Base-by-base conservation (phyloP, 768 basidiomycete species). In the Leccinum uliginosum region DNA sequence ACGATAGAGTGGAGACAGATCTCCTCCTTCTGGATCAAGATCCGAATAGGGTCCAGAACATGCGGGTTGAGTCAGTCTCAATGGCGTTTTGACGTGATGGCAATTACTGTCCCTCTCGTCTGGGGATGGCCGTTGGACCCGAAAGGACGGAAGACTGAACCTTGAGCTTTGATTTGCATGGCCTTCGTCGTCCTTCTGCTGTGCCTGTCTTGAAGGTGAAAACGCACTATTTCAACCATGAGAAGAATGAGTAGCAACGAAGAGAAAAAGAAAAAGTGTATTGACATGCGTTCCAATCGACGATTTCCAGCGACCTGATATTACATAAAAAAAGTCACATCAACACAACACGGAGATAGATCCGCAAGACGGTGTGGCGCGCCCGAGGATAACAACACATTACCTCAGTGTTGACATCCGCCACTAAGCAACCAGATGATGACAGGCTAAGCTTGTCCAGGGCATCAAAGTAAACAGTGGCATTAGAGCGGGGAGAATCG, bases 381-480 rank as follows among this genome's bases (percentile, higher is more conserved):
- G 32, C 47, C 15, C 48, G 51, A n/a, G 56, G 55, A 23, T 34
- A 32, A 35, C 23, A 35, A 15, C 26, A 17, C 23, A 44, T 62
- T 59, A 58, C 64, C 58, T 59, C 55, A 40, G 35, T 23, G 43
- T 60, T 54, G 23, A 50, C 43, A 35, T 51, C 55, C 24, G 50
- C 49, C 26, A 54, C 29, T 30, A 53, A 56, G 47, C 23, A 52
- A 1, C 57, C 56, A 44, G 23, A 53, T 8, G 56, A 59, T 9
- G n/a, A 19, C 6, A 26, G 12, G 51, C 56, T 54, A 12, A 62
- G 15, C 17, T 55, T 52, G 12, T 67, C 67, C 30, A 70, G 6
- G 19, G 65, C 61, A 24, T 65, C 61, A 54, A 65, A 69, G 54
- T 70, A 67, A n/a, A 69, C 30, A 0, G 67, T 69, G 26, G 43